Evolutionary conservation across 352 stramenopile genomes (phyloP), one percentile per base, ranked within the genome.

Genomic region (Thalassiosira exigua): DNA sequence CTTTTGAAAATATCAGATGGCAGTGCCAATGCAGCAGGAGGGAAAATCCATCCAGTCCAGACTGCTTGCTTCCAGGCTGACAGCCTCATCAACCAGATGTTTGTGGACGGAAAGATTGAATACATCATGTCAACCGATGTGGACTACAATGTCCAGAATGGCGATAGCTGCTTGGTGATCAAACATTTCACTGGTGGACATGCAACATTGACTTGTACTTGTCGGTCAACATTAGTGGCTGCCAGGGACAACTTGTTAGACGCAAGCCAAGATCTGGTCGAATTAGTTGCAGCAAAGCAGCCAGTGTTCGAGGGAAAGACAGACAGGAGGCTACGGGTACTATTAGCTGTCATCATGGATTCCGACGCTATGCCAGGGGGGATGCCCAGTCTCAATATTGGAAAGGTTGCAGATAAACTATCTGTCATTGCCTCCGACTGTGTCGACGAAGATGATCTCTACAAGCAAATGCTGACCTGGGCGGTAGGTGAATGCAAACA

Each of bases 1-100:
- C 41, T 77, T 17, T 22, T 56, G 9, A 14, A 24, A 32, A 42
- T 17, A 50, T 19, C 14, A 1, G 42, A 41, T 9, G 44, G 68
- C 27, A 30, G 22, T 4, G 21, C 4, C 5, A 76, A 50, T 54
- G 26, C 33, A 27, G 4, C 29, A 3, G 32, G 54, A 30, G 54
- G 67, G 14, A 62, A 36, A 65, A 48, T 77, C n/a, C 32, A 46
- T n/a, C 27, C 9, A 29, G 57, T 77, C 7, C 22, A 70, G 4
- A 70, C 14, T 21, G 56, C 56, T 33, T 22, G 69, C 21, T 77
- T 56, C 19, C 68, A 77, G 56, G 68, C 68, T 21, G 68, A 77
- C 69, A 50, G 29, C 17, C 22, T 70, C n/a, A 69, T 77, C 44
- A 27, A 50, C 11, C 56, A 36, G 9, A 2, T 14, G 17, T 17